A percentile compares a stretch with the other conserved stretches of the same genome.
These are phyloP conservation scores for Cordyceps tenuipes DNA, from an alignment of 2,329 filamentous ascomycete species.

Conservation along the genomic window DNA sequence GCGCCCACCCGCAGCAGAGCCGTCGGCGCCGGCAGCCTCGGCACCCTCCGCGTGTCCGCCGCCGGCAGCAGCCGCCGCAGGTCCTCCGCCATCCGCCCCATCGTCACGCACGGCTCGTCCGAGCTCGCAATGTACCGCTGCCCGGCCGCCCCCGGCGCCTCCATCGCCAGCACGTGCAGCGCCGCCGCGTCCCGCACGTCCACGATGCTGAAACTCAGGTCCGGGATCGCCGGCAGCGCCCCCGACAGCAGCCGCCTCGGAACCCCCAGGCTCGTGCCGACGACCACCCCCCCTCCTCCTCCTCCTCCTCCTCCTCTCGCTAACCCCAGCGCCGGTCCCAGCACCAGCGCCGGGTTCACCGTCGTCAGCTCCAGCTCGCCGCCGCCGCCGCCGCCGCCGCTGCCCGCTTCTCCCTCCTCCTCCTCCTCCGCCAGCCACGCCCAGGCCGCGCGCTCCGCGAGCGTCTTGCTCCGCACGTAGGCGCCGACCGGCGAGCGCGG, in stretches of 20 bases:
- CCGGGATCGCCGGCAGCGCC: constrained; percentile 18
- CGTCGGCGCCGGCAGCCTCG: neutral
- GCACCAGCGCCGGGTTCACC: constrained; percentile 14
- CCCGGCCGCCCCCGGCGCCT: constrained; percentile 2
- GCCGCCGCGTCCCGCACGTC: constrained; percentile 19
- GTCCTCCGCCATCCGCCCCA: neutral
- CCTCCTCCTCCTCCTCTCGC: too few species aligned
- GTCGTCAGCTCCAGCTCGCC: constrained; percentile 3
- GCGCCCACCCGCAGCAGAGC: neutral
- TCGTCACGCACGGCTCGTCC: constrained; percentile 1
- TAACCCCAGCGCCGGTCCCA: constrained; percentile 14
- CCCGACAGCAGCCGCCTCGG: constrained; percentile 20
- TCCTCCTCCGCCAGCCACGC: constrained; percentile 10
- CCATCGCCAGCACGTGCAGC: constrained; percentile 9
- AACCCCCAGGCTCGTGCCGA: constrained; percentile 15
- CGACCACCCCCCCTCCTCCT: neutral
- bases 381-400: neutral
- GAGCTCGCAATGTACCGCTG: constrained; percentile 11
- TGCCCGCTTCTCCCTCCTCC: too few species aligned
- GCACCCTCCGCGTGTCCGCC: neutral
- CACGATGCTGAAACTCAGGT: constrained; percentile 17
- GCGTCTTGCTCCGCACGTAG: constrained; percentile 13
- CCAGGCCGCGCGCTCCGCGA: constrained; percentile 16
- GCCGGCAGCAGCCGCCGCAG: neutral
- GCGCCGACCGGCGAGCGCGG: neutral